Percentiles rank a stretch among this genome's conserved stretches.
Evolutionary conservation across 306 rosid species (phyloP).

Genomic region (Medicago truncatula): DNA sequence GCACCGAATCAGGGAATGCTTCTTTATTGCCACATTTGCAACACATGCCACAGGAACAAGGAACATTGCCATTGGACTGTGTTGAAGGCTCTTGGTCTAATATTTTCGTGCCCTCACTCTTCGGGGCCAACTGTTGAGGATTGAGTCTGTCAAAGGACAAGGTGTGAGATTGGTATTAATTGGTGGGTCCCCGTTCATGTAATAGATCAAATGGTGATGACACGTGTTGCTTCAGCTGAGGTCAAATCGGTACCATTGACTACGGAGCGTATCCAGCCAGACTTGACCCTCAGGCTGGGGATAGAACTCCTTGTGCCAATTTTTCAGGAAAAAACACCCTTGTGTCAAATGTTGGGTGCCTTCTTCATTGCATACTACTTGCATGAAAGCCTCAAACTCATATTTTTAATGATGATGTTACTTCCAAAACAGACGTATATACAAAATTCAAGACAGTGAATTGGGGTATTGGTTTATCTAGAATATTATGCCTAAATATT

Average conservation of each 20-base stretch:
- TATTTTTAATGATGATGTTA: not conserved
- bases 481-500: conserved; percentile 1
- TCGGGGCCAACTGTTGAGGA: not conserved
- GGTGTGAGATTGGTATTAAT: conserved; percentile 24
- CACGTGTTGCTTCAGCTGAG: not conserved
- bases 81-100: not conserved
- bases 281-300: conserved; percentile 2
- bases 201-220: conserved; percentile 2
- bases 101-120: conserved; percentile 18
- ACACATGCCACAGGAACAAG: not conserved
- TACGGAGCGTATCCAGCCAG: conserved; percentile 1
- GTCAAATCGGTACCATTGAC: conserved; percentile 7
- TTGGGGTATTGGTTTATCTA: conserved; percentile 12
- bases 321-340: not conserved
- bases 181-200: not conserved
- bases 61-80: conserved; percentile 9
- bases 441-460: conserved; percentile 9
- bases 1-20: not conserved
- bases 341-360: not conserved
- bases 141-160: not conserved
- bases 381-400: conserved; percentile 12
- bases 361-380: not conserved
- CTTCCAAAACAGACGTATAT: conserved; percentile 5
- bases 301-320: not conserved
- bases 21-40: not conserved